phyloP scores from a whole-genome alignment of 257 asterid genomes.

The Scutellaria baicalensis region DNA sequence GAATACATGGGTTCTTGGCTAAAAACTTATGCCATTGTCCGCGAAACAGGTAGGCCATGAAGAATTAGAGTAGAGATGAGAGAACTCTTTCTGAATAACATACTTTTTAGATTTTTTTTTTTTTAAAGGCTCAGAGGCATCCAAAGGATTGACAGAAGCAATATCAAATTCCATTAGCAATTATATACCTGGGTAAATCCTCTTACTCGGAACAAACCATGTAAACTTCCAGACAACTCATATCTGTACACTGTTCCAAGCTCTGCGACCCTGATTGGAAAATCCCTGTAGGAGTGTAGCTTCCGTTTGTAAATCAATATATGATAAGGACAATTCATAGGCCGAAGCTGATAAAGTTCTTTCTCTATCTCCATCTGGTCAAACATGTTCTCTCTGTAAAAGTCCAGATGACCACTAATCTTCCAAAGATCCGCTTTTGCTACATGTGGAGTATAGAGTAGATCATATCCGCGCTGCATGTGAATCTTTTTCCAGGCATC shows the following conservation, averaged over 20 bases:
- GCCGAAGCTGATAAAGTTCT: constrained; percentile 95
- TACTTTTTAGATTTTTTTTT: neutral
- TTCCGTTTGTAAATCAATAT: constrained; percentile 77
- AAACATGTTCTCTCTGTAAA: constrained; percentile 92
- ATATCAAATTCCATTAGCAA: neutral
- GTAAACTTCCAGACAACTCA: constrained; percentile 94
- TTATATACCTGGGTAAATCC: constrained; percentile 87
- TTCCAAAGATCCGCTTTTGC: constrained; percentile 97
- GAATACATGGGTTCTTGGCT: neutral
- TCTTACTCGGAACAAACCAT: constrained; percentile 94
- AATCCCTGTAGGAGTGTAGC: constrained; percentile 77
- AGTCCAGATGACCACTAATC: constrained; percentile 93
- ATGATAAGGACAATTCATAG: constrained; percentile 99
- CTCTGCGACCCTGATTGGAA: constrained; percentile 95
- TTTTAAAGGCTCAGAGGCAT: neutral
- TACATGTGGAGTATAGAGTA: constrained; percentile 92
- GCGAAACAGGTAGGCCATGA: neutral
- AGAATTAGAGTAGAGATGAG: neutral
- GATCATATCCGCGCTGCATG: constrained; percentile 74
- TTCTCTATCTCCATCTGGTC: constrained; percentile 90
- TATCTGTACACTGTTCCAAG: constrained; percentile 96
- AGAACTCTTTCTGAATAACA: neutral
- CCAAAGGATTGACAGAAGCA: neutral
- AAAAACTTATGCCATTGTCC: neutral
- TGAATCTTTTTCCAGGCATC: constrained; percentile 87